Evolutionary conservation across 768 basidiomycete species (phyloP), one percentile per base, ranked within the genome.

Genomic region (Lentinula edodes): DNA sequence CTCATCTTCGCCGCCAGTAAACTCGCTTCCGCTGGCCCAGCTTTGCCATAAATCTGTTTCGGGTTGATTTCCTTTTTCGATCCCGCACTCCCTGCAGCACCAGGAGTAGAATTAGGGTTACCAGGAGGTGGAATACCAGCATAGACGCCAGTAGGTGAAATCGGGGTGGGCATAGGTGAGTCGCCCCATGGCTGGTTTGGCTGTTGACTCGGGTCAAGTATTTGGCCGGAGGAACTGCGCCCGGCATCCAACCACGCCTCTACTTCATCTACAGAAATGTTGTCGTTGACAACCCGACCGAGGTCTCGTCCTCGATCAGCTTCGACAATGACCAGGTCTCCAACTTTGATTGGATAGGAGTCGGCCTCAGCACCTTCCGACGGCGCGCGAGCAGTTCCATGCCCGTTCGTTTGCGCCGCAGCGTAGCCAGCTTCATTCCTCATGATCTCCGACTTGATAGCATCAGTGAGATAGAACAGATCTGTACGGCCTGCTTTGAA

Each of bases 401-500:
- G 6, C 9, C 58, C 58, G 23, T 63, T 57, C 9, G 32, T 20
- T 35, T 59, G 32, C 34, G 15, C 35, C 2, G 34, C 6, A 50
- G 12, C 46, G 41, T 38, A 35, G 0, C 43, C 58, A 39, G 20
- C 34, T 16, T 60, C 59, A 16, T 35, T 50, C 34, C 59, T 46
- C 50, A 60, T 42, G 2, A 60, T 60, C 20, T 60, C 59, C 39
- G 81, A 76, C 42, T 83, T 68, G 67, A 79, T 69, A 63, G 81
- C 78, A 68, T 95, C 91, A 0, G 87, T 89, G 63, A 88, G 81
- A 73, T 97, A 98, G 75, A 95, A 98, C 32, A 99, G 76, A 72
- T 98, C 96, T 64, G 94, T 94, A 43, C 96, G 86, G 0, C 94
- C 93, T 0, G 95, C 95, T 75, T 98, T 99, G 82, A 99, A 99